These are phyloP conservation scores for Rhynchospora breviuscula DNA, from an alignment of 176 grass and related monocot genomes.

Conservation along the genomic window DNA sequence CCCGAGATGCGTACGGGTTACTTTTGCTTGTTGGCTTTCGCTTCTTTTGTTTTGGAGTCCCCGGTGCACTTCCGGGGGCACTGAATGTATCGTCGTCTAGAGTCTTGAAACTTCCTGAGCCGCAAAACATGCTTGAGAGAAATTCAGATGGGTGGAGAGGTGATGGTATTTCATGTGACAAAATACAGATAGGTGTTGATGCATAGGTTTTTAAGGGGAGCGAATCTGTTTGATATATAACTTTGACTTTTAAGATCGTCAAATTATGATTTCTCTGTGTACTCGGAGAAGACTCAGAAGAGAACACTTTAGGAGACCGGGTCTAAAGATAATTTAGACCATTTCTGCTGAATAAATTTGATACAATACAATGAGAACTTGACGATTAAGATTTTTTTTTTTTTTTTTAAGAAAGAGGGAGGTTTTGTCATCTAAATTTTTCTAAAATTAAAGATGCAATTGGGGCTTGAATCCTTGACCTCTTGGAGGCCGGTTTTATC, in stretches of 20 bases:
- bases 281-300: neutral
- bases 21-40: conserved; percentile 32
- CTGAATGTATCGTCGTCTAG: conserved; percentile 32
- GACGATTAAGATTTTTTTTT: neutral
- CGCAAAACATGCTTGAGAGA: conserved; percentile 37
- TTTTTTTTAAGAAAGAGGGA: too few species aligned
- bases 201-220: conserved; percentile 1
- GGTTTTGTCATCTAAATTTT: too few species aligned
- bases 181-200: neutral
- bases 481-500: too few species aligned
- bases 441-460: too few species aligned
- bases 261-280: neutral
- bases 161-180: conserved; percentile 3
- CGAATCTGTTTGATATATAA: neutral
- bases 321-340: conserved; percentile 11
- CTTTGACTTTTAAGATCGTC: neutral
- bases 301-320: conserved; percentile 4
- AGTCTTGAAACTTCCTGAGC: conserved; percentile 43
- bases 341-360: neutral
- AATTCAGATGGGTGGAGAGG: neutral
- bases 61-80: neutral
- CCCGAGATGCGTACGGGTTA: conserved; percentile 69
- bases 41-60: conserved; percentile 5
- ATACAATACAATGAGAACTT: neutral
- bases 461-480: too few species aligned